These are phyloP conservation scores for Talaromyces sp. DNA, from an alignment of 2,329 filamentous ascomycete genomes.

Conservation along the genomic window DNA sequence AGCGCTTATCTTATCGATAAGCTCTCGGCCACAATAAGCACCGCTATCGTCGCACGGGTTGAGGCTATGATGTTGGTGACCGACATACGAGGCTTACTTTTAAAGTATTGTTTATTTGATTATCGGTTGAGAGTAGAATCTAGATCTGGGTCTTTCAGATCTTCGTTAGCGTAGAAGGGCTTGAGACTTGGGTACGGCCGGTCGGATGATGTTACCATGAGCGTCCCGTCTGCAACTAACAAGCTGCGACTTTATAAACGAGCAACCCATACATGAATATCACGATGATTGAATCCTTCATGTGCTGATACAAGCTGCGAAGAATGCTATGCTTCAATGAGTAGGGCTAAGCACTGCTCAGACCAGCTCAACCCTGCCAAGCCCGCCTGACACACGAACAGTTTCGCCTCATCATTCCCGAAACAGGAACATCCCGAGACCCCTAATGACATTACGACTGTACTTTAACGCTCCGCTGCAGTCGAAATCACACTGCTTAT, in stretches of 20 bases:
- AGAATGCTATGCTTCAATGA: not conserved
- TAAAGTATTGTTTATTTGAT: not conserved
- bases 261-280: not conserved
- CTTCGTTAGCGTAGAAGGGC: too few species aligned
- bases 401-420: slow-evolving; percentile 12
- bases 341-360: not conserved
- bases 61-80: not conserved
- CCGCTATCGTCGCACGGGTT: not conserved
- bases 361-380: not conserved
- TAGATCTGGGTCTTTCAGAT: not conserved
- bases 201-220: not conserved
- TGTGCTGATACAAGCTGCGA: not conserved
- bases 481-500: not conserved
- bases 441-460: not conserved
- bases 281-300: not conserved
- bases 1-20: slow-evolving; percentile 17
- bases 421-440: slow-evolving; percentile 5
- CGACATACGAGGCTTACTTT: not conserved
- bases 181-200: not conserved
- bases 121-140: not conserved
- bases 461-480: not conserved
- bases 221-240: not conserved
- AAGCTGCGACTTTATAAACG: not conserved
- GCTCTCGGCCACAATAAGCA: slow-evolving; percentile 4
- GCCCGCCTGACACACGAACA: not conserved